Evolutionary conservation across 1,284 basidiomycete species (phyloP).

Genomic region (Melanopsichium pennsylvanicum): DNA sequence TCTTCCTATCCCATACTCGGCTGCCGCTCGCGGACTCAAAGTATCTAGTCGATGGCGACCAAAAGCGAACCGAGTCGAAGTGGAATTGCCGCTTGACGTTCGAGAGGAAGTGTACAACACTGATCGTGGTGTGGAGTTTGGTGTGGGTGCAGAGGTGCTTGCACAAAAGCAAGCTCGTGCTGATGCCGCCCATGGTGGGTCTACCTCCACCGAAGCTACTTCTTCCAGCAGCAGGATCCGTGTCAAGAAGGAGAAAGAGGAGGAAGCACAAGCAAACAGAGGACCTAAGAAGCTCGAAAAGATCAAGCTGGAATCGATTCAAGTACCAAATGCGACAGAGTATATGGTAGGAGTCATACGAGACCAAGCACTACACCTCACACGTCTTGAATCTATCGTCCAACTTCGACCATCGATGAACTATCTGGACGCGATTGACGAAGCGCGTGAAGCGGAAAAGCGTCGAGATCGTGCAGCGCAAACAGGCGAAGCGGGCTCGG

Average conservation of each 20-base stretch:
- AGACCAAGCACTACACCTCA: conserved; percentile 60
- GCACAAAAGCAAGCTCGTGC: conserved; percentile 46
- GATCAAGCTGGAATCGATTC: conserved; percentile 56
- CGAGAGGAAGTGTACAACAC: conserved; percentile 59
- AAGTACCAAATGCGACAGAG: conserved; percentile 58
- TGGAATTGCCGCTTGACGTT: conserved; percentile 62
- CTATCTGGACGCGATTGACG: conserved; percentile 61
- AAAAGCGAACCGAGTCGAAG: conserved; percentile 57
- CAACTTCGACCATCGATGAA: conserved; percentile 64
- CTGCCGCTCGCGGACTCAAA: conserved; percentile 52
- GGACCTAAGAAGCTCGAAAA: conserved; percentile 54
- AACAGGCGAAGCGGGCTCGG: conserved; percentile 39
- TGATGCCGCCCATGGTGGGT: conserved; percentile 34
- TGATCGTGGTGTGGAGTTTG: conserved; percentile 55
- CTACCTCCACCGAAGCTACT: conserved; percentile 5
- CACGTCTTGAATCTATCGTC: conserved; percentile 53
- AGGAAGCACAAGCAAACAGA: conserved; percentile 17
- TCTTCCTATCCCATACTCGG: conserved; percentile 58
- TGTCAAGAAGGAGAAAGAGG: conserved; percentile 42
- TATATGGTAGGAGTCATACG: conserved; percentile 63
- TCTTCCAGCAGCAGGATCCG: conserved; percentile 17
- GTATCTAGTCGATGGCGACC: conserved; percentile 60
- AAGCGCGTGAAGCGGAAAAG: conserved; percentile 50
- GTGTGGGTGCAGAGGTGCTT: conserved; percentile 34
- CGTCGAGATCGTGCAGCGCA: conserved; percentile 50